Percentiles rank a stretch among this genome's conserved stretches.
phyloP scores from a whole-genome alignment of 345 rosid genomes.

The Nephelium lappaceum region DNA sequence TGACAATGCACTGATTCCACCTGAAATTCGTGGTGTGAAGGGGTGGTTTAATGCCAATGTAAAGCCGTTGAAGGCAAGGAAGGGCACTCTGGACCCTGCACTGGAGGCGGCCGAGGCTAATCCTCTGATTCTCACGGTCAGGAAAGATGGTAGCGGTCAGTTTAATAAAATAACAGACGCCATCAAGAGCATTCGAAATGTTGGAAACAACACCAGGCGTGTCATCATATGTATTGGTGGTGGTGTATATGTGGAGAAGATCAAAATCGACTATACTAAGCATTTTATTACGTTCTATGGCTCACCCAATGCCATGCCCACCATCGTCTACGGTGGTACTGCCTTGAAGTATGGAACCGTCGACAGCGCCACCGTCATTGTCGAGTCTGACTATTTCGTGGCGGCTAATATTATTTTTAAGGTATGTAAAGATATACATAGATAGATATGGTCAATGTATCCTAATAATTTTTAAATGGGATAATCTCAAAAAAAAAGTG shows the following conservation, averaged over 20 bases:
- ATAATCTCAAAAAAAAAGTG: too few relatives aligned
- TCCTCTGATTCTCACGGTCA: conserved; percentile 41
- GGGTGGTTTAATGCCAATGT: conserved; percentile 49
- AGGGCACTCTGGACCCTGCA: conserved; percentile 44
- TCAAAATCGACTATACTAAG: conserved; percentile 41
- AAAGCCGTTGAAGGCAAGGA: conserved; percentile 33
- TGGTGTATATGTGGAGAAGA: conserved; percentile 58
- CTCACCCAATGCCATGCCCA: conserved; percentile 38
- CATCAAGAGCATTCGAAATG: conserved; percentile 41
- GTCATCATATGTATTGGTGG: conserved; percentile 54
- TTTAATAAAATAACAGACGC: conserved; percentile 57
- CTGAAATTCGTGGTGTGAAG: conserved; percentile 21
- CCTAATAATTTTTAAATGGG: too few relatives aligned
- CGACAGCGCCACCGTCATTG: conserved; percentile 64
- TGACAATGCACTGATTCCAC: conserved; percentile 42
- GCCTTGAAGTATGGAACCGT: conserved; percentile 63
- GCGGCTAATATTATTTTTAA: conserved; percentile 52
- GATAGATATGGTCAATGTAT: too few relatives aligned
- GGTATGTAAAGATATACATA: conserved; percentile 29
- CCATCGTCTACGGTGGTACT: conserved; percentile 42
- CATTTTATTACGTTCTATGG: conserved; percentile 66
- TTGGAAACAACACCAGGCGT: conserved; percentile 39
- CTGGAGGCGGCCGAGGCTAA: conserved; percentile 49
- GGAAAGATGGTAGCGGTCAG: conserved; percentile 49
- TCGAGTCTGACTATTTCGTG: conserved; percentile 58